Conservation (phyloP, 2,329 filamentous ascomycete species). For the Chaetothyriales sp. region DNA sequence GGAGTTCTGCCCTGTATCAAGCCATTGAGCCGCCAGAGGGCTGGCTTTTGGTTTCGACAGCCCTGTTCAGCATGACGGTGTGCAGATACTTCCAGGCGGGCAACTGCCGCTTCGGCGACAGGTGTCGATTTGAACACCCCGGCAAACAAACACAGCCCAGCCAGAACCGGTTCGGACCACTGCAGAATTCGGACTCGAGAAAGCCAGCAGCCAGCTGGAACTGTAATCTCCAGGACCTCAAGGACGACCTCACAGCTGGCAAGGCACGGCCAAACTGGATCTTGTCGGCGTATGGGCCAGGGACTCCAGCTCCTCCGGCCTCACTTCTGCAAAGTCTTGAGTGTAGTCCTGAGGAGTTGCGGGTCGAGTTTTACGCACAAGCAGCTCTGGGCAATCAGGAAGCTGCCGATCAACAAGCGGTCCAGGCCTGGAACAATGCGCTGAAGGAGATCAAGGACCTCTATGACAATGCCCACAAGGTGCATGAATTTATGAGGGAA, state of each 20-base stretch:
- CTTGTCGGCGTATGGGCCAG: constrained; percentile 71
- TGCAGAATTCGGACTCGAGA: constrained; percentile 3
- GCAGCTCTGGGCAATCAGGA: constrained; percentile 39
- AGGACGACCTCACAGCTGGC: constrained; percentile 44
- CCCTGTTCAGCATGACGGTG: constrained; percentile 26
- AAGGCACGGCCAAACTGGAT: constrained; percentile 68
- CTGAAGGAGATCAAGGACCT: constrained; percentile 58
- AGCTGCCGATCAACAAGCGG: constrained; percentile 36
- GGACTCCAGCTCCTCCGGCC: constrained; percentile 57
- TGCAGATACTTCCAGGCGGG: constrained; percentile 53
- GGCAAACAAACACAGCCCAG: constrained; percentile 1
- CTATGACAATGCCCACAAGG: constrained; percentile 53
- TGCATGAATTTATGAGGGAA: constrained; percentile 52
- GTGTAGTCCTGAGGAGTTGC: constrained; percentile 76
- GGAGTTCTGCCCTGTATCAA: too few relatives aligned
- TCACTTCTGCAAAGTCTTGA: constrained; percentile 82
- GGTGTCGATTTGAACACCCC: constrained; percentile 47
- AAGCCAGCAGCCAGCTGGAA: constrained; percentile 18
- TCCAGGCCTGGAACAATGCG: constrained; percentile 46
- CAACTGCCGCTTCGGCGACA: constrained; percentile 49
- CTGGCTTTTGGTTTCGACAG: not conserved
- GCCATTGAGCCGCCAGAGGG: not conserved
- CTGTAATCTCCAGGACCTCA: constrained; percentile 37
- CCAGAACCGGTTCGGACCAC: constrained; percentile 9
- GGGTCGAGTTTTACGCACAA: constrained; percentile 54